phyloP scores from a whole-genome alignment of 495 filamentous ascomycete species.

The Lindgomyces ingoldianus region DNA sequence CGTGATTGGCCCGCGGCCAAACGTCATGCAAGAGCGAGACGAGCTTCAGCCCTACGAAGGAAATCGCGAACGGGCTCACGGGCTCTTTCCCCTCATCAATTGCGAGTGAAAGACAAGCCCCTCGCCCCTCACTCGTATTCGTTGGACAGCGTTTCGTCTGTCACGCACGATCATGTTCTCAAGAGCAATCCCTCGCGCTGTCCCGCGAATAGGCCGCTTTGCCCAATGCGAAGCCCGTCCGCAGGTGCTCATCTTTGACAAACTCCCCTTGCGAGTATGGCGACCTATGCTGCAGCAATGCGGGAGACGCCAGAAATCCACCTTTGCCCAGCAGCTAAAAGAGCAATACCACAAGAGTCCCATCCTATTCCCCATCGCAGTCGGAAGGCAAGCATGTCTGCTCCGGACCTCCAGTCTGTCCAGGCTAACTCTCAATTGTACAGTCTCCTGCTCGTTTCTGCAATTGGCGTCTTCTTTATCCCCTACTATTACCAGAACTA shows the following conservation, averaged over 20 bases:
- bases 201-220: conserved; percentile 9
- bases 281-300: conserved; percentile 20
- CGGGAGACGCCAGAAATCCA: conserved; percentile 19
- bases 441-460: conserved; percentile 52
- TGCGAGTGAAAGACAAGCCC: no score
- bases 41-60: conserved; percentile 28
- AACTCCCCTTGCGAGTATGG: conserved; percentile 23
- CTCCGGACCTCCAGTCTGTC: background rate
- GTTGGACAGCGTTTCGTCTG: no score
- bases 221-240: conserved; percentile 25
- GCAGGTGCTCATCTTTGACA: conserved; percentile 19
- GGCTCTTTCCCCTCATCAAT: background rate
- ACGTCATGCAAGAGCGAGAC: conserved; percentile 6
- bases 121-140: no score
- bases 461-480: conserved; percentile 53
- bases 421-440: background rate
- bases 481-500: conserved; percentile 68
- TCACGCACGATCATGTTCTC: conserved; percentile 27
- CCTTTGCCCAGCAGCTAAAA: conserved; percentile 12
- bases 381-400: conserved; percentile 24
- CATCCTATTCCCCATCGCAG: conserved; percentile 42
- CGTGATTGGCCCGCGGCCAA: conserved; percentile 34
- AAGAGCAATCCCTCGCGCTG: conserved; percentile 21
- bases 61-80: background rate
- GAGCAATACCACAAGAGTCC: conserved; percentile 24